Evolutionary conservation across 2,329 filamentous ascomycete genomes (phyloP).

Genomic region (Nannizziopsis arthrosporioides): DNA sequence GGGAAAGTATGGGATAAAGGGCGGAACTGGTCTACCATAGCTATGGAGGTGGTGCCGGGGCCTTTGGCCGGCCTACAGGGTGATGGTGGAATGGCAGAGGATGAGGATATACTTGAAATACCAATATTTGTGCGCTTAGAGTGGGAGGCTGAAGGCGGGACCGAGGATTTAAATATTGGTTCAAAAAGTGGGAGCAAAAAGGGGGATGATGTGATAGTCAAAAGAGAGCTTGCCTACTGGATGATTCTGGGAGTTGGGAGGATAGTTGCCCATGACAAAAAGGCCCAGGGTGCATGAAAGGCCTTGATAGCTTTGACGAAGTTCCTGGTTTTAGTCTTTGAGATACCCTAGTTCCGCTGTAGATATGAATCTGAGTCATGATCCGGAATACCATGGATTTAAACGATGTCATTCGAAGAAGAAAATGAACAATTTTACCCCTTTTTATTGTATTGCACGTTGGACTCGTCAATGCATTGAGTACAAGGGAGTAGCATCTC

Average conservation of each 20-base stretch:
- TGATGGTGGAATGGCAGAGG: constrained; percentile 32
- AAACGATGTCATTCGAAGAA: too few relatives aligned
- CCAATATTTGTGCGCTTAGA: constrained; percentile 87
- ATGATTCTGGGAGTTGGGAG: constrained; percentile 79
- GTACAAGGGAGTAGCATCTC: constrained; percentile 6
- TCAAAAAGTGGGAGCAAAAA: constrained; percentile 21
- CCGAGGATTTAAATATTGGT: constrained; percentile 24
- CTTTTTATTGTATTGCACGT: constrained; percentile 10
- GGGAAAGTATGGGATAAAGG: constrained; percentile 96
- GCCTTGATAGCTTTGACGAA: not conserved
- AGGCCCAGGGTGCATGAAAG: not conserved
- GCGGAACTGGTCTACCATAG: constrained; percentile 87
- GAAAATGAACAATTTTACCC: not conserved
- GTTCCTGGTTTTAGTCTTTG: not conserved
- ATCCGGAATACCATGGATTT: not conserved
- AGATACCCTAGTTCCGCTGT: constrained; percentile 2
- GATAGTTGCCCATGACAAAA: constrained; percentile 37
- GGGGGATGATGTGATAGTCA: constrained; percentile 55
- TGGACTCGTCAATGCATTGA: constrained; percentile 11
- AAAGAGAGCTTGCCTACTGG: constrained; percentile 89
- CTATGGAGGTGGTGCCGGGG: constrained; percentile 72
- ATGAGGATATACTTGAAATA: constrained; percentile 66
- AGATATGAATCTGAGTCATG: not conserved
- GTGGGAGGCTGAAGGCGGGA: constrained; percentile 59
- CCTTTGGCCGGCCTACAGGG: constrained; percentile 27